Evolutionary conservation across 2,329 filamentous ascomycete species (phyloP), one percentile per base, ranked within the genome.

Genomic region (Claviceps digitariae): DNA sequence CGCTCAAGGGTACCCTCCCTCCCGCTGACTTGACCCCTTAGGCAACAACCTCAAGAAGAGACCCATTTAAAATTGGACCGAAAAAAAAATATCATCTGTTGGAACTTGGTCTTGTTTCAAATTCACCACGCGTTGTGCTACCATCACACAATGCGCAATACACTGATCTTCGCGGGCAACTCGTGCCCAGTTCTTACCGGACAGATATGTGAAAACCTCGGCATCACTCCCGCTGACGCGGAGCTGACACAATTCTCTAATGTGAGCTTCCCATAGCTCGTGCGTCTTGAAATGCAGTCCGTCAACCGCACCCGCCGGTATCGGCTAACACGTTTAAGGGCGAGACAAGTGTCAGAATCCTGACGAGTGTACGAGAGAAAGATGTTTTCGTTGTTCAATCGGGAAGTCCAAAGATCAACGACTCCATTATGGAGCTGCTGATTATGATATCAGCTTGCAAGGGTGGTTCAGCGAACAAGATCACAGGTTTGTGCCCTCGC

Each of bases 401-500:
- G 57, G 93, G 93, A 59, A 96, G 93, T 72, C 79, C 83, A 66
- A 89, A 86, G 72, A 95, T 96, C 77, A 98, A 98, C 69, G 93
- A 98, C 73, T 94, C 89, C 64, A 90, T 98, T 66, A 96, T 98
- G 90, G 93, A 98, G 77, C 79, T 98, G 66, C 80, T 98, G 66
- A 97, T 98, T 71, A 95, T 98, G 88, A 96, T 97, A 63, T 93
- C 88, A 59, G 93, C 93, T 61, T 98, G 93, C 79, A 97, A 96
- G 72, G 90, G 93, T 65, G 93, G 91, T 60, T 97, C 93, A 52
- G 88, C 93, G 57, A 95, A 90, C 74, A 95, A 93, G 64, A 87
- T 97, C 66, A 97, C 91, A 62, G 91, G 91, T 95, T 76, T 61
- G 79, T 69, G 57, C 49, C 53, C 54, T 54, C 27, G 10, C 2